Evolutionary conservation across 306 rosid species (phyloP).

Genomic region (Herpetospermum pedunculosum): DNA sequence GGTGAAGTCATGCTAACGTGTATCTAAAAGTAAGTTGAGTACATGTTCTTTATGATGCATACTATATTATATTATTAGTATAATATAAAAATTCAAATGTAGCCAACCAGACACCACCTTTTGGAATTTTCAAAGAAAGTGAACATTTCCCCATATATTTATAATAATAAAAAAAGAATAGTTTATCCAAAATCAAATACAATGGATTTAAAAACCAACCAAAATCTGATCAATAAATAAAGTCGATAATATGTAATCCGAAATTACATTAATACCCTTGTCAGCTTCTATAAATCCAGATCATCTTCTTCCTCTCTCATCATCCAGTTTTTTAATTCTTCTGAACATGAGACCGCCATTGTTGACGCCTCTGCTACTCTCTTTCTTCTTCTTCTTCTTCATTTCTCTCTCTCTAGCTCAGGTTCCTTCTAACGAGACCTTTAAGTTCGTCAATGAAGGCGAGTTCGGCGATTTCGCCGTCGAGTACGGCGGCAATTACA

Average conservation of each 20-base stretch:
- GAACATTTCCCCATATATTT: too few relatives aligned
- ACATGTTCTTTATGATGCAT: too few relatives aligned
- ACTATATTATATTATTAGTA: too few relatives aligned
- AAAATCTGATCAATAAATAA: background rate
- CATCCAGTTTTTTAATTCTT: background rate
- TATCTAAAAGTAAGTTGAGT: too few relatives aligned
- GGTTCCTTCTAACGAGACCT: conserved; percentile 46
- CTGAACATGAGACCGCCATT: background rate
- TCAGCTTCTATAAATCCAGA: background rate
- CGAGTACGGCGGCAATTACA: conserved; percentile 42
- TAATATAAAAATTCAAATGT: background rate
- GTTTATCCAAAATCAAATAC: background rate
- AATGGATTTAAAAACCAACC: background rate
- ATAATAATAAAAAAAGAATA: too few relatives aligned
- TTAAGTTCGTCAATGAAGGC: conserved; percentile 33
- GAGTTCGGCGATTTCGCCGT: conserved; percentile 33
- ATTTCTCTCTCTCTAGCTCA: conserved; percentile 20
- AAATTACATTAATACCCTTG: background rate
- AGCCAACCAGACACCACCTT: too few relatives aligned
- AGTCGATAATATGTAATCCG: background rate
- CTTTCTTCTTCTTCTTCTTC: background rate
- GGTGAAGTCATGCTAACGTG: too few relatives aligned
- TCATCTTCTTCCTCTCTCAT: background rate
- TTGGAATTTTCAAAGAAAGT: too few relatives aligned
- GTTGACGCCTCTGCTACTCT: background rate